A percentile compares a stretch with the other conserved stretches of the same genome.
phyloP scores from a whole-genome alignment of 352 stramenopile genomes.

The Globisporangium apiculatum region DNA sequence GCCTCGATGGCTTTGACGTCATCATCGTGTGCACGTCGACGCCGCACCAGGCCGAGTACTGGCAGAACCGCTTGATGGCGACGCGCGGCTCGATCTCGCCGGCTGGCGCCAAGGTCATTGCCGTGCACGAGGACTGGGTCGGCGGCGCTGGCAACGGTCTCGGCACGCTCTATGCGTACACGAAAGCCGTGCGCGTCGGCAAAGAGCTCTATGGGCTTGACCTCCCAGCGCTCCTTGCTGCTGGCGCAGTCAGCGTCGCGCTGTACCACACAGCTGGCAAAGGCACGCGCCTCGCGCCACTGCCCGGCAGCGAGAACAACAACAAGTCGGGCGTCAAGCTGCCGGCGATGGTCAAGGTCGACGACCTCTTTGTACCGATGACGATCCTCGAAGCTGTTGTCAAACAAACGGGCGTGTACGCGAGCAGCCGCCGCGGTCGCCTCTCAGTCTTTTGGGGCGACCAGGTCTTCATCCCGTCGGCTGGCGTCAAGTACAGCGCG shows the following conservation, averaged over 20 bases:
- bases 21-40: conserved; percentile 97
- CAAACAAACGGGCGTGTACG: conserved; percentile 98
- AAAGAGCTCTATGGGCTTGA: conserved; percentile 85
- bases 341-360: conserved; percentile 88
- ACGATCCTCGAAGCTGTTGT: conserved; percentile 97
- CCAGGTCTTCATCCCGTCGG: conserved; percentile 97
- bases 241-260: conserved; percentile 84
- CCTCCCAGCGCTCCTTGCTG: conserved; percentile 71
- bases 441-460: conserved; percentile 98
- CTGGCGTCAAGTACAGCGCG: conserved; percentile 88
- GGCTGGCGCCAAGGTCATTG: conserved; percentile 89
- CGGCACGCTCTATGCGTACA: conserved; percentile 94
- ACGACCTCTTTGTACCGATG: conserved; percentile 87
- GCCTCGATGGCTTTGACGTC: conserved; percentile 91
- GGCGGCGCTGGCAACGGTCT: conserved; percentile 95
- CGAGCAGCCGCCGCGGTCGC: conserved; percentile 89
- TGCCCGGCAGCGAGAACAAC: conserved; percentile 97
- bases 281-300: conserved; percentile 93
- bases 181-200: conserved; percentile 88
- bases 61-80: conserved; percentile 92
- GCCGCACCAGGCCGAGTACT: conserved; percentile 94
- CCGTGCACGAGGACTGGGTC: conserved; percentile 95
- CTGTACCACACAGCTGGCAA: conserved; percentile 98
- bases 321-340: conserved; percentile 99
- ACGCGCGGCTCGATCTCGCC: conserved; percentile 79